Percentiles rank a stretch among this genome's conserved stretches.
These are phyloP conservation scores for Terfezia claveryi DNA, from an alignment of 495 filamentous ascomycete genomes.

Conservation along the genomic window DNA sequence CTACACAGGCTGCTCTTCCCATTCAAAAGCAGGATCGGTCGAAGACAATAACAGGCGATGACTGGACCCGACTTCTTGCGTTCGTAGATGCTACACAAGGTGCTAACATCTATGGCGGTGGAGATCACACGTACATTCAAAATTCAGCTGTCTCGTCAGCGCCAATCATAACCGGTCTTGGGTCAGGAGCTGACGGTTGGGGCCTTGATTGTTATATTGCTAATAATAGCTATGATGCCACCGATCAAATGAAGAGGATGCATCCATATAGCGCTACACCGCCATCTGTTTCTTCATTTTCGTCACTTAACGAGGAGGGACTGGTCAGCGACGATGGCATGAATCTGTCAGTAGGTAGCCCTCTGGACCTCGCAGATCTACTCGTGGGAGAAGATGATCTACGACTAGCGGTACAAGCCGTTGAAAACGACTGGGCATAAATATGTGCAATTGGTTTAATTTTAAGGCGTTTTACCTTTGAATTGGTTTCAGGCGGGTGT, in stretches of 20 bases:
- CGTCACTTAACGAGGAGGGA: neutral
- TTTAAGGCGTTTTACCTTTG: no score
- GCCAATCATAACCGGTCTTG: neutral
- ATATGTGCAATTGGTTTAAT: no score
- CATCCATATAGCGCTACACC: neutral
- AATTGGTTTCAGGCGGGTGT: no score
- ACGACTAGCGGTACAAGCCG: no score
- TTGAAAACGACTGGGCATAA: no score
- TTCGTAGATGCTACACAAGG: neutral
- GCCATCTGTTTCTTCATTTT: neutral
- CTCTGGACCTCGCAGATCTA: no score
- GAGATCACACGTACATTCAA: neutral
- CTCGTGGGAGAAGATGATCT: no score
- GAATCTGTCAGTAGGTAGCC: no score
- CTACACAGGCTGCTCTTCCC: neutral
- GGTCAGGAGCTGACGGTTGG: neutral
- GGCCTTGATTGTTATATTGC: neutral
- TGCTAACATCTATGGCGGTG: neutral
- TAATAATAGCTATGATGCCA: neutral
- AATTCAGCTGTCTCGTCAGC: neutral
- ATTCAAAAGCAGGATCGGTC: neutral
- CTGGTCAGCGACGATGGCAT: neutral
- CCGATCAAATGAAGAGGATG: neutral
- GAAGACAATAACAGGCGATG: neutral
- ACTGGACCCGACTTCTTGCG: neutral